These are phyloP conservation scores for Nemania sp. DNA, from an alignment of 2,329 filamentous ascomycete species.

Conservation along the genomic window DNA sequence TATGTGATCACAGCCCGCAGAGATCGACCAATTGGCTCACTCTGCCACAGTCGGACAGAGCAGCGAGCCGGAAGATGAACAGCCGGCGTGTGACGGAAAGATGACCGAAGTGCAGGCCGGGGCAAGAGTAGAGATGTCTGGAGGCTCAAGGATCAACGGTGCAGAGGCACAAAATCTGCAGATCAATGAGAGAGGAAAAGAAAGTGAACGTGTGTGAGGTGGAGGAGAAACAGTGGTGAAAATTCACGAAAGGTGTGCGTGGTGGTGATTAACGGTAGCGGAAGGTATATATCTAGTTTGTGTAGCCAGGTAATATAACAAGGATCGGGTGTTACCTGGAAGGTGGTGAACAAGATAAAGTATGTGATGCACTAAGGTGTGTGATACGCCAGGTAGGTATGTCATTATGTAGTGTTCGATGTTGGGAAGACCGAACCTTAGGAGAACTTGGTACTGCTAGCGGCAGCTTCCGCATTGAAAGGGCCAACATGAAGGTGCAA, in stretches of 20 bases:
- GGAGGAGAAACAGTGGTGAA: too few relatives aligned
- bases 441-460: too few relatives aligned
- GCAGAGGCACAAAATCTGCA: background rate
- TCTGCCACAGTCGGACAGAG: background rate
- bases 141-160: conserved; percentile 13
- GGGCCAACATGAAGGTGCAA: background rate
- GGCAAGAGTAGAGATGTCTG: background rate
- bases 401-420: background rate
- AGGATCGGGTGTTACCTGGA: background rate
- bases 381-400: too few relatives aligned
- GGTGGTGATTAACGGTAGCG: too few relatives aligned
- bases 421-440: background rate
- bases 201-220: too few relatives aligned
- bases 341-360: background rate
- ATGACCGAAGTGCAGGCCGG: background rate
- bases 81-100: background rate
- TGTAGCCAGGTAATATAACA: background rate
- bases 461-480: too few relatives aligned
- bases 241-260: too few relatives aligned
- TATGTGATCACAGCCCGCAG: background rate
- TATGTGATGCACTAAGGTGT: background rate
- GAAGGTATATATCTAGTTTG: too few relatives aligned
- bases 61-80: background rate
- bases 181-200: background rate
- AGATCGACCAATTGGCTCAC: background rate